Base-by-base conservation (phyloP, 352 stramenopile genomes). In the Saprolegnia parasitica region DNA sequence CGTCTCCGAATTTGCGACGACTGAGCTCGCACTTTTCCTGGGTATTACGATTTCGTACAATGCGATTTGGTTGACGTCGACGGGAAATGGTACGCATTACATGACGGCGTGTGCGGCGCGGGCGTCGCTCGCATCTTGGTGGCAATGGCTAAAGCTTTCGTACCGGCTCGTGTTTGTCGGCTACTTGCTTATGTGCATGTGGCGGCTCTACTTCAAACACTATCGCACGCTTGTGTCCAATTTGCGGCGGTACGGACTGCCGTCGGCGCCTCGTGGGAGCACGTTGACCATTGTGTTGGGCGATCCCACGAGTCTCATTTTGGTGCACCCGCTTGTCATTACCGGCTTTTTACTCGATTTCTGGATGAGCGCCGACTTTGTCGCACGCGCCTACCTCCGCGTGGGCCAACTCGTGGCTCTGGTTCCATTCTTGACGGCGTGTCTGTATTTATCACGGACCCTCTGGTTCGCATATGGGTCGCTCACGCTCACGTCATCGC, bases 391-490 rank as follows among this genome's bases (percentile, higher is more conserved):
- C 0, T 32, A n/a, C 21, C 32, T 70, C 15, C 46, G 46, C 20
- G 63, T 70, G 4, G 55, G 46, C 20, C 63, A 70, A 61, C 6
- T 61, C 5, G 21, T 32, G 1, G 60, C 21, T n/a, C 13, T 56
- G 1, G 8, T 20, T 9, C 40, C n/a, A 8, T 54, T 67, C 24
- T 9, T 67, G 5, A 45, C 32, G 0, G 60, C 24, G 10, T 32
- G 32, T 50, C 16, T 67, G 15, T 67, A 67, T 32, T 5, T 23
- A 1, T 67, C 60, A 15, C 60, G 60, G 8, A 54, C 40, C 8
- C 24, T 67, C 23, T 67, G 60, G 60, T 67, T 67, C 57, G 60
- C 60, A 15, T 67, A 67, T 46, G 52, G 52, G 11, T 21, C 13
- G 3, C 35, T 60, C 24, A 24, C 16, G 11, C 11, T 35, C 2